phyloP scores from a whole-genome alignment of 768 basidiomycete genomes.

The Hypsizygus marmoreus region DNA sequence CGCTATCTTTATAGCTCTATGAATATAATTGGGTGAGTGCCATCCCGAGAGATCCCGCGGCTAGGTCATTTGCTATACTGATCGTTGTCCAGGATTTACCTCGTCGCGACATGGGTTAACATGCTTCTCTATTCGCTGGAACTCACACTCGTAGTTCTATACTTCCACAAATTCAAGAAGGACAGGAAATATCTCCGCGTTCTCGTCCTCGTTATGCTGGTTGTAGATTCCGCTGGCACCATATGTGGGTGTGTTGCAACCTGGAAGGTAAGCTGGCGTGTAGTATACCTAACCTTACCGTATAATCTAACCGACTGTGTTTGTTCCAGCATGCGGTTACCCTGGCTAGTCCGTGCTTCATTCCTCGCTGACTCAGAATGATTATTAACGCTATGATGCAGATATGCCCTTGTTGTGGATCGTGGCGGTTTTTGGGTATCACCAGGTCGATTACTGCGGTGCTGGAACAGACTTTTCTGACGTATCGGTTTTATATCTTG shows the following conservation, averaged over 20 bases:
- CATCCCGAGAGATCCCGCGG: neutral
- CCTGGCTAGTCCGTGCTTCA: neutral
- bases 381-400: neutral
- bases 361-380: neutral
- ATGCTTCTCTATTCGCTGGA: slow-evolving; percentile 11
- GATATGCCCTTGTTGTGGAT: slow-evolving; percentile 7
- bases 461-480: slow-evolving; percentile 16
- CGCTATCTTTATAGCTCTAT: no score
- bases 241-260: slow-evolving; percentile 5
- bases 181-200: slow-evolving; percentile 1
- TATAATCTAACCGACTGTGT: no score
- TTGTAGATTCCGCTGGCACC: slow-evolving; percentile 12
- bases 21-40: neutral
- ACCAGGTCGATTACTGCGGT: slow-evolving; percentile 7
- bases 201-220: slow-evolving; percentile 4
- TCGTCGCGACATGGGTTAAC: slow-evolving; percentile 17
- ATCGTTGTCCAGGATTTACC: slow-evolving; percentile 9
- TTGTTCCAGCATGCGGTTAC: slow-evolving; percentile 8
- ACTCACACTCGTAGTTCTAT: slow-evolving; percentile 3
- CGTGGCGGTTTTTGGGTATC: slow-evolving; percentile 5
- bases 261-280: slow-evolving; percentile 15
- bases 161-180: slow-evolving; percentile 4
- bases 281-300: no score
- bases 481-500: slow-evolving; percentile 12
- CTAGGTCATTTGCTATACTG: neutral